Conservation (phyloP, 2,329 filamentous ascomycete genomes). For the Dichotomopilus funicola region DNA sequence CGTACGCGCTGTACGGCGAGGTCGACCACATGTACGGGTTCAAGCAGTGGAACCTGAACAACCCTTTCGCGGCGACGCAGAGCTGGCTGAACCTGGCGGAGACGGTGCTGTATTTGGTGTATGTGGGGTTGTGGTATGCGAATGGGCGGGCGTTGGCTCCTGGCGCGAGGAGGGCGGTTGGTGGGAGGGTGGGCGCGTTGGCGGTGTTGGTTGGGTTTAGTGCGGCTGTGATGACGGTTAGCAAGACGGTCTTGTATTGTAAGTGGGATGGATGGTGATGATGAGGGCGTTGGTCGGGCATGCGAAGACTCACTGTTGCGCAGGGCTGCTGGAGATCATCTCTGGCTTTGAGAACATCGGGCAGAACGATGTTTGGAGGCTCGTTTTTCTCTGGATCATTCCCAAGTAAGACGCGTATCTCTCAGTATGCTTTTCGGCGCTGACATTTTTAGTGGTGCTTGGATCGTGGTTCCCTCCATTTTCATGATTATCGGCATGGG, state of each 20-base stretch:
- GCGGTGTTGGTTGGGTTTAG: constrained; percentile 46
- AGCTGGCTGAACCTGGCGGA: constrained; percentile 37
- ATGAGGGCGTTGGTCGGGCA: not conserved
- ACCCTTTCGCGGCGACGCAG: constrained; percentile 76
- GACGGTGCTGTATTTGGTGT: constrained; percentile 32
- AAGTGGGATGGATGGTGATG: constrained; percentile 20
- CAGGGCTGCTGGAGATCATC: constrained; percentile 52
- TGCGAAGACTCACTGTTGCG: not conserved
- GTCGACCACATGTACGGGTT: constrained; percentile 79
- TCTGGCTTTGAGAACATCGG: constrained; percentile 51
- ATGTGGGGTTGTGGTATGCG: constrained; percentile 30
- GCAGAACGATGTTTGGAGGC: constrained; percentile 41
- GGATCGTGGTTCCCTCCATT: constrained; percentile 47
- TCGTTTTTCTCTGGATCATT: constrained; percentile 51
- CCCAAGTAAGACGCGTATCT: constrained; percentile 43
- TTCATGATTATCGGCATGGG: constrained; percentile 44
- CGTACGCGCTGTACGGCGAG: constrained; percentile 73
- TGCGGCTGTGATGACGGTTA: constrained; percentile 53
- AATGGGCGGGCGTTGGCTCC: not conserved
- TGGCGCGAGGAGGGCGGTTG: constrained; percentile 30
- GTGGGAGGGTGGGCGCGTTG: constrained; percentile 38
- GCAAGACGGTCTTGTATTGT: constrained; percentile 58
- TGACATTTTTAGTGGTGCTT: constrained; percentile 39
- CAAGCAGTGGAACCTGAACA: constrained; percentile 58
- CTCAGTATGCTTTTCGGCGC: not conserved